A percentile compares a stretch with the other conserved stretches of the same genome.
phyloP scores from a whole-genome alignment of 345 rosid species.

The Syzygium aromaticum region DNA sequence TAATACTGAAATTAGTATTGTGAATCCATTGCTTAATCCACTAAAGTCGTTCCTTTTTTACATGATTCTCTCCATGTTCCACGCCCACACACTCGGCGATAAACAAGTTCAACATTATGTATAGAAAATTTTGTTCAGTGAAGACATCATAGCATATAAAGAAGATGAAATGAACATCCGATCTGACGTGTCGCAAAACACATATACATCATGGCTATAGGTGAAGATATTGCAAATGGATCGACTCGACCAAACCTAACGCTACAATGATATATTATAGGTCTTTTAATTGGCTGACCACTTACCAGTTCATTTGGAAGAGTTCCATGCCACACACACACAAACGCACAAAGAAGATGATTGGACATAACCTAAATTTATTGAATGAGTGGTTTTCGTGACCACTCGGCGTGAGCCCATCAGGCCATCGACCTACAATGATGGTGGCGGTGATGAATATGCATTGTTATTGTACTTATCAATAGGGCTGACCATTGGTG shows the following conservation, averaged over 20 bases:
- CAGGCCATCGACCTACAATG: too few species aligned
- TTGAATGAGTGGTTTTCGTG: background rate
- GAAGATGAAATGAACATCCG: background rate
- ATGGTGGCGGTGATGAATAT: background rate
- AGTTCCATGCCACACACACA: background rate
- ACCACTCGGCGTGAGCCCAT: background rate
- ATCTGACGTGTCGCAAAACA: background rate
- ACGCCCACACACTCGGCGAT: too few species aligned
- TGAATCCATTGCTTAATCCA: too few species aligned
- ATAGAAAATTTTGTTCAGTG: too few species aligned
- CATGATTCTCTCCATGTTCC: too few species aligned
- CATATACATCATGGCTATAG: background rate
- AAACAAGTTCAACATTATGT: too few species aligned
- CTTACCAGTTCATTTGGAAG: background rate
- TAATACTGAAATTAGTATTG: too few species aligned
- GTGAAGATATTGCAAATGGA: background rate
- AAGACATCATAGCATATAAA: too few species aligned
- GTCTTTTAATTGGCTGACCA: background rate
- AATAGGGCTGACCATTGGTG: background rate
- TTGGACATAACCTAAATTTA: background rate
- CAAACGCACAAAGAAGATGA: background rate
- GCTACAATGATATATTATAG: background rate
- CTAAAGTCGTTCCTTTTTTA: too few species aligned
- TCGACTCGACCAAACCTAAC: background rate
- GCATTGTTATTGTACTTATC: background rate